phyloP scores from a whole-genome alignment of 805 yeast species.

The Pichia membranifaciens region DNA sequence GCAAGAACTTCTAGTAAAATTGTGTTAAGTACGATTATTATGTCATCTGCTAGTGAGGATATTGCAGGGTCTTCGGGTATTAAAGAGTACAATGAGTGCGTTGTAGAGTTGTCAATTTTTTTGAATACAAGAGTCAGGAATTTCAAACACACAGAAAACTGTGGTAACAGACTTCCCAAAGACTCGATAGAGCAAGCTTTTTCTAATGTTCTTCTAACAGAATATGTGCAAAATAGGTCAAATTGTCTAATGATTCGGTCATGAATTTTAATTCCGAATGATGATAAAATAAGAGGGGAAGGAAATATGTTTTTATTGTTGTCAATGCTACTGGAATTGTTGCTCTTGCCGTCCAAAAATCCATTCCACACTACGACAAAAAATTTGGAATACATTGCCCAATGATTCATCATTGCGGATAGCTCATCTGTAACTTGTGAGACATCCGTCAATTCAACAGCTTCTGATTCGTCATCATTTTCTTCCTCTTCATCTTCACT shows the following conservation, averaged over 20 bases:
- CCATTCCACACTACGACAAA: conserved; percentile 63
- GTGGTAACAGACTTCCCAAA: conserved; percentile 50
- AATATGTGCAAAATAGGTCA: conserved; percentile 57
- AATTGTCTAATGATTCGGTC: conserved; percentile 53
- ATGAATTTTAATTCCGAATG: conserved; percentile 51
- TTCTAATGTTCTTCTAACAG: conserved; percentile 71
- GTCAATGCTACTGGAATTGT: conserved; percentile 8
- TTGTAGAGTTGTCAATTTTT: conserved; percentile 15
- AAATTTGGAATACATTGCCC: conserved; percentile 77
- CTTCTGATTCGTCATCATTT: conserved; percentile 20
- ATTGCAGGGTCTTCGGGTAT: conserved; percentile 59
- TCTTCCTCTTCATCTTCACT: conserved; percentile 24
- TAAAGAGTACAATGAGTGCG: conserved; percentile 19
- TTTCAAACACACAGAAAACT: conserved; percentile 26
- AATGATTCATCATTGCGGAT: conserved; percentile 71
- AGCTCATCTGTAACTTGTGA: conserved; percentile 67
- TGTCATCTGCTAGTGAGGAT: conserved; percentile 83
- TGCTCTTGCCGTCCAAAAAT: neutral
- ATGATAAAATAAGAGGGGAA: conserved; percentile 45
- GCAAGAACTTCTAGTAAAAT: conserved; percentile 60
- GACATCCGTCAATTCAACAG: conserved; percentile 36
- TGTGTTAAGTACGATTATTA: conserved; percentile 65
- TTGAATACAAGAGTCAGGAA: conserved; percentile 21
- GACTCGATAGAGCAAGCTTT: conserved; percentile 78
- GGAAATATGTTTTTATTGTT: conserved; percentile 34